A percentile compares a stretch with the other conserved stretches of the same genome.
phyloP scores from a whole-genome alignment of 176 grass and related monocot species.

The Miscanthus lutarioriparius region DNA sequence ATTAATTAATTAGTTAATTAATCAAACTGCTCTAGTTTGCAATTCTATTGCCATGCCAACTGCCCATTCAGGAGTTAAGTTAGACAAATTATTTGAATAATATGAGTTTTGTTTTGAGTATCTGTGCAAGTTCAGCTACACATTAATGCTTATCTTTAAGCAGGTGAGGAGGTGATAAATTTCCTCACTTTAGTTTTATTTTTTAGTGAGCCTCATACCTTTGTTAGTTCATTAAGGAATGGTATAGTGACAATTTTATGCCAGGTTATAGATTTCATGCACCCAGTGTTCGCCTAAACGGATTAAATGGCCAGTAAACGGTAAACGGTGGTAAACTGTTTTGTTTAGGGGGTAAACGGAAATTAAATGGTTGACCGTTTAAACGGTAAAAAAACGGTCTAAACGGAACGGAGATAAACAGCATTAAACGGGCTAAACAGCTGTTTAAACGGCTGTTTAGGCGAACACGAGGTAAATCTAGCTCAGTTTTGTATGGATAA shows the following conservation, averaged over 20 bases:
- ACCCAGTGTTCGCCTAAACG: too few species aligned
- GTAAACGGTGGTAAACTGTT: too few species aligned
- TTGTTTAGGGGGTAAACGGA: too few species aligned
- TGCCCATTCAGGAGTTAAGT: neutral
- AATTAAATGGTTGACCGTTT: too few species aligned
- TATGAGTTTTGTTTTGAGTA: neutral
- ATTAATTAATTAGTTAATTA: neutral
- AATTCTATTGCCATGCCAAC: neutral
- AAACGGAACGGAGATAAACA: too few species aligned
- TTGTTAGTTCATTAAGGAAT: neutral
- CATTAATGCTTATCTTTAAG: neutral
- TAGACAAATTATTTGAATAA: neutral
- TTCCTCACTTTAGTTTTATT: neutral
- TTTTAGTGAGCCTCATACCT: neutral
- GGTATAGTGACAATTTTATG: neutral
- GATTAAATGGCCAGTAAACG: too few species aligned
- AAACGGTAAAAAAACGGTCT: too few species aligned
- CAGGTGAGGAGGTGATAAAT: neutral
- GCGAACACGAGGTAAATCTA: too few species aligned
- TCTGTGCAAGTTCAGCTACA: neutral
- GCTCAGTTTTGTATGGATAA: too few species aligned
- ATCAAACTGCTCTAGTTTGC: neutral
- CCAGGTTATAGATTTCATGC: neutral
- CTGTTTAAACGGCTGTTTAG: too few species aligned
- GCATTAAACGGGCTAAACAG: too few species aligned